Percentiles rank a stretch among this genome's conserved stretches.
Evolutionary conservation across 2,329 filamentous ascomycete genomes (phyloP).

Genomic region (Aspergillus candidus): DNA sequence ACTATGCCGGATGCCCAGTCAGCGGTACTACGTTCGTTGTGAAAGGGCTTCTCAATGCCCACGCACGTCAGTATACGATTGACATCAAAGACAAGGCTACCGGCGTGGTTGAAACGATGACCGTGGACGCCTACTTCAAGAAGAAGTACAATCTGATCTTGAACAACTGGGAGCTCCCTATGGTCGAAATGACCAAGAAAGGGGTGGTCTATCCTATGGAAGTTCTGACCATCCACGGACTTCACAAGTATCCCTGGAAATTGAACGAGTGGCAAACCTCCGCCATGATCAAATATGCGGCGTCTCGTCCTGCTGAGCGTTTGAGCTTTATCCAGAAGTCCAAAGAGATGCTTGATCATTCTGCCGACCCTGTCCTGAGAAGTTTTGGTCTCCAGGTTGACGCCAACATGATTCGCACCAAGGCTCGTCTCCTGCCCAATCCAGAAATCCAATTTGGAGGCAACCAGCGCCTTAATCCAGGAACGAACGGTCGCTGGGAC

Average conservation of each 20-base stretch:
- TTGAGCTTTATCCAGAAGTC: conserved; percentile 61
- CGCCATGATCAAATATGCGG: conserved; percentile 89
- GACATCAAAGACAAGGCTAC: conserved; percentile 35
- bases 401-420: conserved; percentile 56
- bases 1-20: conserved; percentile 31
- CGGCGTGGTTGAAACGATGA: conserved; percentile 43
- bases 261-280: conserved; percentile 61
- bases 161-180: conserved; percentile 45
- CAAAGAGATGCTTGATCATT: conserved; percentile 62
- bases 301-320: conserved; percentile 67
- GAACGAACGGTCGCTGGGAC: conserved; percentile 74
- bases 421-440: conserved; percentile 64
- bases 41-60: conserved; percentile 42
- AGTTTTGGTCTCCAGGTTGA: conserved; percentile 70
- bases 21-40: conserved; percentile 45
- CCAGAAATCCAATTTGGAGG: conserved; percentile 66
- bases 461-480: conserved; percentile 52
- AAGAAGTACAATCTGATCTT: conserved; percentile 46
- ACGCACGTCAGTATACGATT: conserved; percentile 41
- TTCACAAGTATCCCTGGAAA: conserved; percentile 55
- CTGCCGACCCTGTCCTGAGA: conserved; percentile 60
- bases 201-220: conserved; percentile 53
- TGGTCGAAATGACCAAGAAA: conserved; percentile 55
- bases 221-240: conserved; percentile 45
- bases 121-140: conserved; percentile 55